phyloP scores from a whole-genome alignment of 331 rosid genomes.

The Malus hybrid region DNA sequence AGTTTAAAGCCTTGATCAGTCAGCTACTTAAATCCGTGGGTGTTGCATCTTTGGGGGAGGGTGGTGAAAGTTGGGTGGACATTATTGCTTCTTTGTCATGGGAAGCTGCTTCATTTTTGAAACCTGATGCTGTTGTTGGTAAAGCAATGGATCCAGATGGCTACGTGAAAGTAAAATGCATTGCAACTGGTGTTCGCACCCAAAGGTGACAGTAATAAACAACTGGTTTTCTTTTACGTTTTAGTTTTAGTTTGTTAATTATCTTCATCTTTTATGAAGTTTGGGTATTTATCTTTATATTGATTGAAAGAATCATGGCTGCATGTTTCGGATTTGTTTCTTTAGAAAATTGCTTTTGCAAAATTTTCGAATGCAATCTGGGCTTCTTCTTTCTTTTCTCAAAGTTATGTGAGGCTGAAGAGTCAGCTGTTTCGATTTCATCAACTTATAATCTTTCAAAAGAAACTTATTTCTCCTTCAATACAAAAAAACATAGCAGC shows the following conservation, averaged over 20 bases:
- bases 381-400: neutral
- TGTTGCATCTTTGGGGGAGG: constrained; percentile 47
- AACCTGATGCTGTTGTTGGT: constrained; percentile 56
- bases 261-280: neutral
- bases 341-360: neutral
- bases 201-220: constrained; percentile 53
- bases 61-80: constrained; percentile 73
- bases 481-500: neutral
- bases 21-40: constrained; percentile 80
- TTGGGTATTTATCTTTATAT: neutral
- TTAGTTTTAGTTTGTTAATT: neutral
- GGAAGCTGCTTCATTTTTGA: constrained; percentile 90
- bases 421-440: neutral
- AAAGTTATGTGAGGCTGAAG: neutral
- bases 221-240: neutral
- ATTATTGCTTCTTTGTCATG: constrained; percentile 76
- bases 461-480: neutral
- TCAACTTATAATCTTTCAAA: neutral
- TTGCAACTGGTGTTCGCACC: constrained; percentile 71
- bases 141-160: constrained; percentile 74
- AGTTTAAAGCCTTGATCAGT: constrained; percentile 58
- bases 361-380: neutral
- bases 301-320: neutral
- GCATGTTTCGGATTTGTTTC: neutral
- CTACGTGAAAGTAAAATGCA: constrained; percentile 85